A percentile compares a stretch with the other conserved stretches of the same genome.
These are phyloP conservation scores for Candida anutae DNA, from an alignment of 1,139 yeast genomes.

Conservation along the genomic window DNA sequence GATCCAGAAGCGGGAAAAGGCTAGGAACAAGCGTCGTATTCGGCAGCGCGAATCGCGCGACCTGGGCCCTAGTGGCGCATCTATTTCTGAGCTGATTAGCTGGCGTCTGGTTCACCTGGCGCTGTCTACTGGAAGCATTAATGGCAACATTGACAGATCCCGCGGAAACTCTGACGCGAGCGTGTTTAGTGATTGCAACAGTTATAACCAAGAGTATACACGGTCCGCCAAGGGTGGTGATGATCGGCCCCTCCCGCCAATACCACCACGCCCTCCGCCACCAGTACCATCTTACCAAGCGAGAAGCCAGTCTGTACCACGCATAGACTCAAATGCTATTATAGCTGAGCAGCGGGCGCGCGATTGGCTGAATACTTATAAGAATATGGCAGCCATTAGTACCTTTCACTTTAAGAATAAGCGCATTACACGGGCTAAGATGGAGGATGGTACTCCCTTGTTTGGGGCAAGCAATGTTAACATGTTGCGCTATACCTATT, in stretches of 20 bases:
- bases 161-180: background rate
- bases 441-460: conserved; percentile 9
- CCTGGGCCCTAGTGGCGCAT: background rate
- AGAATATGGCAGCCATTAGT: background rate
- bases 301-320: background rate
- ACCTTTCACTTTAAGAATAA: background rate
- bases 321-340: background rate
- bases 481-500: conserved; percentile 20
- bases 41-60: background rate
- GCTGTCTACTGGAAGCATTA: background rate
- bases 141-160: background rate
- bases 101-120: background rate
- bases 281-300: background rate
- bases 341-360: background rate
- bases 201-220: background rate
- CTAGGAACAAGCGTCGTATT: background rate
- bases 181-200: no score
- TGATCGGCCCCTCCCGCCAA: no score
- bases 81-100: background rate
- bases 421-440: conserved; percentile 2
- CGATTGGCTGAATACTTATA: background rate
- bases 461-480: conserved; percentile 14
- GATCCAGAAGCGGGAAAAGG: background rate
- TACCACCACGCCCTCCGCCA: background rate
- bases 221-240: background rate